Conservation (phyloP, 163 green algal genomes). For the Chlamydomonas reinhardtii region DNA sequence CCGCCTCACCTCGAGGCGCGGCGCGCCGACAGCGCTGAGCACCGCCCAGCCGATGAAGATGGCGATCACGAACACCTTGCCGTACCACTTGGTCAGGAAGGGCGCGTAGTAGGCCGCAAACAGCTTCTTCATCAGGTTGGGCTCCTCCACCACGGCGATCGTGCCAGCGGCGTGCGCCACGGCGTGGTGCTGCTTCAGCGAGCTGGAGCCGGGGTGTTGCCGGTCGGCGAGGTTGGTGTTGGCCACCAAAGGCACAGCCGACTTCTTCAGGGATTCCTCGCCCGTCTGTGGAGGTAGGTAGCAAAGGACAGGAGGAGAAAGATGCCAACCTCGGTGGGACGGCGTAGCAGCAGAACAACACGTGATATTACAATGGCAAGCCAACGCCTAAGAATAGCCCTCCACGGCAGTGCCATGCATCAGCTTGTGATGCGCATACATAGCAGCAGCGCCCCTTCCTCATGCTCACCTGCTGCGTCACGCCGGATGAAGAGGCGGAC, state of each 20-base stretch:
- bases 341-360: no score
- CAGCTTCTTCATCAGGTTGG: conserved; percentile 46
- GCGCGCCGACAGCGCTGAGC: neutral
- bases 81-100: conserved; percentile 35
- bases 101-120: conserved; percentile 47
- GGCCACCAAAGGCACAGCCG: neutral
- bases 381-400: no score
- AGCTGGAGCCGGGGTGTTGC: no score
- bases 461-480: no score
- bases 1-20: neutral
- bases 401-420: no score
- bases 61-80: conserved; percentile 39
- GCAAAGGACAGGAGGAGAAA: neutral
- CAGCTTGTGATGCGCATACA: no score
- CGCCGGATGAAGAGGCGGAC: neutral
- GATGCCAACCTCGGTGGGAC: no score
- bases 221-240: neutral
- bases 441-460: no score
- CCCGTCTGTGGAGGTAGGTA: neutral
- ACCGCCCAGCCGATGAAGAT: conserved; percentile 12
- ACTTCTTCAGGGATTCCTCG: neutral
- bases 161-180: neutral
- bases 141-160: neutral
- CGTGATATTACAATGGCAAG: no score
- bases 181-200: neutral